These are phyloP conservation scores for Rhodosporidiobolus sp. DNA, from an alignment of 768 basidiomycete genomes.

Conservation along the genomic window DNA sequence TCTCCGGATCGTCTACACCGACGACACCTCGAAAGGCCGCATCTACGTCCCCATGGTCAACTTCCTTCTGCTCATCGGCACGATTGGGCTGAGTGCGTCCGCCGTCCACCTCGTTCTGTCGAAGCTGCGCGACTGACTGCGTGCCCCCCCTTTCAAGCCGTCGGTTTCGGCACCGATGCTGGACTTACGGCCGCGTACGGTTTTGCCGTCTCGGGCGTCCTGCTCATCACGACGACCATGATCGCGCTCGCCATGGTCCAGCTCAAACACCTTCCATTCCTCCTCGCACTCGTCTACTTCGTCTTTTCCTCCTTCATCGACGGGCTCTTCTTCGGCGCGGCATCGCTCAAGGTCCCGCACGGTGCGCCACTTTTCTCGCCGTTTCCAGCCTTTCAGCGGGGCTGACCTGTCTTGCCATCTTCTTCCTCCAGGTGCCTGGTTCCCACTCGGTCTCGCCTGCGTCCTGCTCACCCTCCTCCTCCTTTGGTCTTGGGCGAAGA, in stretches of 20 bases:
- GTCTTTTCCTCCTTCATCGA: conserved; percentile 64
- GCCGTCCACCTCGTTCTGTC: background rate
- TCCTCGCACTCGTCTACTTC: conserved; percentile 54
- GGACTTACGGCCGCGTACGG: conserved; percentile 51
- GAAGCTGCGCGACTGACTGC: conserved; percentile 46
- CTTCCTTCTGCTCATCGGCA: conserved; percentile 50
- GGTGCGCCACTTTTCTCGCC: background rate
- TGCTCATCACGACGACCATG: conserved; percentile 62
- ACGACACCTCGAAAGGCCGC: conserved; percentile 61
- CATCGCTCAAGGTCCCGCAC: conserved; percentile 49
- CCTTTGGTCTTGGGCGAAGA: conserved; percentile 41
- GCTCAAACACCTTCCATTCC: conserved; percentile 55
- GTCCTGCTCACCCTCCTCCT: conserved; percentile 14
- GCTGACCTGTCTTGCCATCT: background rate
- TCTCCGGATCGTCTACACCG: conserved; percentile 58
- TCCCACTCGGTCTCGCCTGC: conserved; percentile 18
- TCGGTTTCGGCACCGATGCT: conserved; percentile 57
- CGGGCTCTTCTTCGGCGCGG: conserved; percentile 66
- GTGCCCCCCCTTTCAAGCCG: conserved; percentile 59
- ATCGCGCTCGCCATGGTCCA: conserved; percentile 60
- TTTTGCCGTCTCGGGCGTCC: conserved; percentile 64
- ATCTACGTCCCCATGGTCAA: conserved; percentile 66
- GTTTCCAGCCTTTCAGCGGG: background rate
- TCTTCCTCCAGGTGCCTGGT: conserved; percentile 30
- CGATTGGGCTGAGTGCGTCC: conserved; percentile 27